phyloP scores from a whole-genome alignment of 305 asterid species.

The Fraxinus baroniana region DNA sequence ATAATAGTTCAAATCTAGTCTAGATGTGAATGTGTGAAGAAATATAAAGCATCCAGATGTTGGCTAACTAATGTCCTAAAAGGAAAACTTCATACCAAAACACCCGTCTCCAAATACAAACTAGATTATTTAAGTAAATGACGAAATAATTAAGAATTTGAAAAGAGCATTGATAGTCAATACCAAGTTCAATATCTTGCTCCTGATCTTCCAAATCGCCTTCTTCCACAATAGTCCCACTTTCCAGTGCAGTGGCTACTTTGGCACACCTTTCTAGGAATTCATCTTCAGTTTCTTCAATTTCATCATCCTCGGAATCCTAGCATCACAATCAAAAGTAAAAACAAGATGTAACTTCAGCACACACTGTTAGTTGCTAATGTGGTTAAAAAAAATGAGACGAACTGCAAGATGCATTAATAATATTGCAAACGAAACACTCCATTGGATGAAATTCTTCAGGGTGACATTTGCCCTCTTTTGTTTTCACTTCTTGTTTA shows the following conservation, averaged over 20 bases:
- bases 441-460: neutral
- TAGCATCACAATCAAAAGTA: constrained; percentile 8
- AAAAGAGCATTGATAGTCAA: constrained; percentile 16
- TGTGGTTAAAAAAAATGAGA: neutral
- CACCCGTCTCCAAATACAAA: constrained; percentile 1
- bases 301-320: constrained; percentile 46
- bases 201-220: constrained; percentile 46
- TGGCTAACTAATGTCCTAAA: neutral
- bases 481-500: neutral
- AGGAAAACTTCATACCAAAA: neutral
- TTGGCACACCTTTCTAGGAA: constrained; percentile 43
- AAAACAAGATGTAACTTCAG: neutral
- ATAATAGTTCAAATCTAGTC: neutral
- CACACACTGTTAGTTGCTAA: neutral
- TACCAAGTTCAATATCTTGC: constrained; percentile 41
- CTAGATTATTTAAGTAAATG: neutral
- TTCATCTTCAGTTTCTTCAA: constrained; percentile 48
- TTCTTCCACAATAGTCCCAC: constrained; percentile 37
- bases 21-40: neutral
- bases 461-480: neutral
- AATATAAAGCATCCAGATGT: neutral
- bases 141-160: neutral
- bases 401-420: neutral
- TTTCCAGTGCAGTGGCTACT: constrained; percentile 38
- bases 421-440: neutral